Base-by-base conservation (phyloP, 306 rosid species). In the Ziziphus jujuba region DNA sequence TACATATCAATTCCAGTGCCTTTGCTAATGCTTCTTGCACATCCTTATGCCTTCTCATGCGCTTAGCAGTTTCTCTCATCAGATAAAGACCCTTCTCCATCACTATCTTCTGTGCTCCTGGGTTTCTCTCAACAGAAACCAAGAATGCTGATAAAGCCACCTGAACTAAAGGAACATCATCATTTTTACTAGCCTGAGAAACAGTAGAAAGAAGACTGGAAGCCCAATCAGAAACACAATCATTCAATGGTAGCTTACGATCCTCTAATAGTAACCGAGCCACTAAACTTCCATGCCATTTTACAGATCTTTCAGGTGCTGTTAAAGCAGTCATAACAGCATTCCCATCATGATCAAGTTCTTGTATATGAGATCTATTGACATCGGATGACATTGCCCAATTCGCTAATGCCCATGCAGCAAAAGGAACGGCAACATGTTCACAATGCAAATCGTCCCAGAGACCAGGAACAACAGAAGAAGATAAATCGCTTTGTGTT, bases 401-500 rank as follows among this genome's bases (percentile, higher is more conserved):
- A 77, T 86, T 93, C 71, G 97, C 98, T 78, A 93, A 78, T 61
- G 98, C 98, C 97, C 98, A 93, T 11, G 98, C 77, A 53, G 98
- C 97, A 80, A 90, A 93, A 76, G 98, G 98, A 69, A 93, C 98
- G 50, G 97, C 97, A 69, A 93, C 98, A 61, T 93, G 98, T 56
- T 90, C 96, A 72, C 84, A 81, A 67, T 80, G 92, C 82, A 93
- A 86, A 88, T 93, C 98, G 83, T 93, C 97, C 98, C 98, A 93
- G 69, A 93, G 90, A 72, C 97, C 98, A 78, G 98, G 96, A 77
- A 85, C 88, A 56, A 90, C 91, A 76, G 89, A 80, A 76, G 96
- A 83, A 51, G 80, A 63, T 75, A 72, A 63, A 64, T 77, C 67
- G 14, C 66, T 66, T 58, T 69, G 82, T 40, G 69, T 66, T 55